Evolutionary conservation across 1,284 basidiomycete species (phyloP), one percentile per base, ranked within the genome.

Genomic region (Tetrapyrgos nigripes): DNA sequence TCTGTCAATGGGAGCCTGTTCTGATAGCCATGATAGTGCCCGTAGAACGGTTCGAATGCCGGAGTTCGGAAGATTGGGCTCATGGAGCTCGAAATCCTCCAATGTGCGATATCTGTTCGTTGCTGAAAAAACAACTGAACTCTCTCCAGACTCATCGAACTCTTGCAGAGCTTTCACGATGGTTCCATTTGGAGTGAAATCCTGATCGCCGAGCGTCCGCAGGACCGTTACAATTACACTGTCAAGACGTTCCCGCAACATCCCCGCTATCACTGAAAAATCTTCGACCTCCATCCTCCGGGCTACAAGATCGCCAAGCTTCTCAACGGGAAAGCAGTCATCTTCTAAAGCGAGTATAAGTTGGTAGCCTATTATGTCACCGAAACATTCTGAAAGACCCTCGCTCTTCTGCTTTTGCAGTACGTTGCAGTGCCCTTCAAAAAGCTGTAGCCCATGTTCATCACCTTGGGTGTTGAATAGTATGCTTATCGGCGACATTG

Each of bases 361-460:
- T 58, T 85, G 80, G 62, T 84, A 81, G 0, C 88, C 91, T 29
- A 93, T 76, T 49, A 92, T 83, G 50, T 91, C 86, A 3, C 90
- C 84, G 60, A 94, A 88, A 67, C 89, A 93, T 53, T 82, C 79
- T 19, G 73, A 75, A 51, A 91, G 72, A 4, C 87, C 92, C 8
- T 89, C 80, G 2, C 69, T 65, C 6, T 70, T 58, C 1, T 79
- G 74, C 61, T 82, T 85, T 53, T 84, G 81, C 24, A 87, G 72
- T n/a, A 84, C 78, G 46, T 78, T 78, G 66, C 91, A 93, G 61
- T 93, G 87, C n/a, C 72, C 77, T 47, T 74, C 73, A 65, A 93
- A 93, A 2, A 83, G 71, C 11, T 73, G 74, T 29, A 74, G 72
- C 4, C 85, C 85, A 37, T 78, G 71, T n/a, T 62, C 59, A 21